A percentile compares a stretch with the other conserved stretches of the same genome.
Conservation (phyloP, 768 basidiomycete species). For the Hemileccinum impolitum region DNA sequence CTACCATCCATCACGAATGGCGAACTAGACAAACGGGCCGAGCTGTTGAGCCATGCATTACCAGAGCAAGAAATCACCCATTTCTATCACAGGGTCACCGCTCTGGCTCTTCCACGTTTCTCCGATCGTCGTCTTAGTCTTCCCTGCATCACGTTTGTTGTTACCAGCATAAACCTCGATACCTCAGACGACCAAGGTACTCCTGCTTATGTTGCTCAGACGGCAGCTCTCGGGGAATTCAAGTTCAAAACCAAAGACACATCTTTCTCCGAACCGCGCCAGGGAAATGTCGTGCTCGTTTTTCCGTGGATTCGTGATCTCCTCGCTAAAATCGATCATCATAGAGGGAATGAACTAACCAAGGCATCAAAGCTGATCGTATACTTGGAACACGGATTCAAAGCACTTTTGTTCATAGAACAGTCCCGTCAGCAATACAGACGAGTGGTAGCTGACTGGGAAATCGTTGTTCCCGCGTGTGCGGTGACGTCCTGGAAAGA, state of each 20-base stretch:
- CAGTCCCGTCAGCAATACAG: conserved; percentile 14
- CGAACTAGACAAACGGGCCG: background rate
- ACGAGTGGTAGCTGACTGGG: conserved; percentile 6
- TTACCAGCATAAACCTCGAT: background rate
- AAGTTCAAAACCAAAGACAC: too few species aligned
- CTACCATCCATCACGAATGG: background rate
- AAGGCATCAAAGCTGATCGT: background rate
- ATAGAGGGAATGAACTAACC: background rate
- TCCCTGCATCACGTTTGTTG: conserved; percentile 11
- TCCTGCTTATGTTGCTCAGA: too few species aligned
- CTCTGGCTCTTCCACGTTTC: conserved; percentile 1
- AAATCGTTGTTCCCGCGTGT: background rate
- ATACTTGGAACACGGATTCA: conserved; percentile 9
- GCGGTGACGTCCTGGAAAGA: conserved; percentile 1
- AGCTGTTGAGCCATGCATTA: background rate
- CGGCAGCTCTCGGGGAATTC: too few species aligned
- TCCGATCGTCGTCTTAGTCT: conserved; percentile 6
- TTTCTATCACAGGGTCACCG: background rate
- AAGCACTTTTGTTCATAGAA: conserved; percentile 5
- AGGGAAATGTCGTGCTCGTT: conserved; percentile 2
- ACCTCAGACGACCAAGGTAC: background rate
- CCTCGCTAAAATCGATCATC: background rate
- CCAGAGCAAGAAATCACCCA: background rate
- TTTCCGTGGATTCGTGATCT: conserved; percentile 13
- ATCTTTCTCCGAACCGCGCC: too few species aligned